phyloP scores from a whole-genome alignment of 768 basidiomycete genomes.

The Cubamyces lactineus region DNA sequence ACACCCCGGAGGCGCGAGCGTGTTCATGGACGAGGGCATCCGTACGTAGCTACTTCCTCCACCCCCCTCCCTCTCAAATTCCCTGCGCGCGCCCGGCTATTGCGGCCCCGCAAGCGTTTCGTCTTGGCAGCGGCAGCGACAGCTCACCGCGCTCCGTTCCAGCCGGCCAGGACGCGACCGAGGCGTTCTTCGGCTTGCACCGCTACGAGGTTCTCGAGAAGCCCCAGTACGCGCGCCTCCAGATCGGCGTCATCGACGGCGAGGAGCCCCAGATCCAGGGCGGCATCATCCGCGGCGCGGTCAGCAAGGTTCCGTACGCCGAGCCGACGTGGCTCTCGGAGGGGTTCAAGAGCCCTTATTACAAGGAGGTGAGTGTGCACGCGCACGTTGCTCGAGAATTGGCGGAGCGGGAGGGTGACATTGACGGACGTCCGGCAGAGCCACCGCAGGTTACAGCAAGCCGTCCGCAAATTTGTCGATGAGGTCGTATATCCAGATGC shows the following conservation, averaged over 20 bases:
- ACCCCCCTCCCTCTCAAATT: background rate
- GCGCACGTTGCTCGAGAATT: slow-evolving; percentile 25
- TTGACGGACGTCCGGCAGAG: slow-evolving; percentile 42
- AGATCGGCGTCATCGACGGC: slow-evolving; percentile 68
- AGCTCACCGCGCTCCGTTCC: background rate
- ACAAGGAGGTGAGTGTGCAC: slow-evolving; percentile 74
- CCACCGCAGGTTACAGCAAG: slow-evolving; percentile 63
- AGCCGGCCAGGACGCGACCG: slow-evolving; percentile 83
- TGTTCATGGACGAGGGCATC: slow-evolving; percentile 68
- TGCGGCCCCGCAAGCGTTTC: background rate
- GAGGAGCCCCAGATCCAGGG: slow-evolving; percentile 59
- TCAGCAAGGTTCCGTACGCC: slow-evolving; percentile 80
- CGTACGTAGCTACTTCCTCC: slow-evolving; percentile 53
- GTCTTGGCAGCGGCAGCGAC: background rate
- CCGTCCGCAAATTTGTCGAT: slow-evolving; percentile 66
- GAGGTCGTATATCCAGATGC: slow-evolving; percentile 58
- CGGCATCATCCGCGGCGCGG: slow-evolving; percentile 57
- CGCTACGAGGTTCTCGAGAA: slow-evolving; percentile 77
- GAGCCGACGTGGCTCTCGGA: slow-evolving; percentile 80
- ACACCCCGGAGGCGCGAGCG: slow-evolving; percentile 79
- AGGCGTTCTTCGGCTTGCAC: slow-evolving; percentile 86
- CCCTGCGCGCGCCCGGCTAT: background rate
- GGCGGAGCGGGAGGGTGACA: slow-evolving; percentile 46
- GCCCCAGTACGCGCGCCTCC: slow-evolving; percentile 71
- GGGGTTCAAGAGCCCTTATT: slow-evolving; percentile 78